Conservation (phyloP, 371 early-diverging fungal species). For the Cladochytrium tenue region DNA sequence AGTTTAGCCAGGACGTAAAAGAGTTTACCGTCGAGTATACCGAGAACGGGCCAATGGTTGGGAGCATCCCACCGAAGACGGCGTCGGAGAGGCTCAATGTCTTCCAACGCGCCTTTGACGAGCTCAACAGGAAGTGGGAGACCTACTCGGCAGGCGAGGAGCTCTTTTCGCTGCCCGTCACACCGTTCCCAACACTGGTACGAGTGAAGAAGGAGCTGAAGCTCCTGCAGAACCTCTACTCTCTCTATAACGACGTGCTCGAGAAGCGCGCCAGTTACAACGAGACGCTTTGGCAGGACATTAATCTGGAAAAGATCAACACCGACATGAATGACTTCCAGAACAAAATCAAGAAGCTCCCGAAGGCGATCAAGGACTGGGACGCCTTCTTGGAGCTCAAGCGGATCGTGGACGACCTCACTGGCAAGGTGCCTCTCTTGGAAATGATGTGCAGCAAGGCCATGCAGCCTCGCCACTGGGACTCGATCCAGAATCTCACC, state of each 20-base stretch:
- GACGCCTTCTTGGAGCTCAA: constrained; percentile 62
- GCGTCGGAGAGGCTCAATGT: constrained; percentile 63
- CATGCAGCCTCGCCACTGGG: constrained; percentile 63
- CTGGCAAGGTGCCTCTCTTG: constrained; percentile 54
- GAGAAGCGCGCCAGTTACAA: constrained; percentile 54
- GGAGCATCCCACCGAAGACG: constrained; percentile 61
- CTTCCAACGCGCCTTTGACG: constrained; percentile 64
- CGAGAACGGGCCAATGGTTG: constrained; percentile 65
- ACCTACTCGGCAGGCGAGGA: constrained; percentile 66
- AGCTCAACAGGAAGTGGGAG: constrained; percentile 67
- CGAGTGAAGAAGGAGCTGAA: constrained; percentile 64
- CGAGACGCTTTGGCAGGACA: constrained; percentile 61
- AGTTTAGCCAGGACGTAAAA: constrained; percentile 58
- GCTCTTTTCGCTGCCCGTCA: constrained; percentile 60
- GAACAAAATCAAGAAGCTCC: constrained; percentile 64
- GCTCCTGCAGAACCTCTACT: constrained; percentile 62
- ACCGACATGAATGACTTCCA: constrained; percentile 63
- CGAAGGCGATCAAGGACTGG: constrained; percentile 67
- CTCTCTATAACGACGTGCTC: constrained; percentile 63
- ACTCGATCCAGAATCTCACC: constrained; percentile 49
- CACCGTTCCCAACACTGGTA: constrained; percentile 60
- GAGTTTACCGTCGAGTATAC: constrained; percentile 61
- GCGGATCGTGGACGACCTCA: constrained; percentile 57
- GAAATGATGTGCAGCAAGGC: constrained; percentile 64
- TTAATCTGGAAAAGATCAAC: constrained; percentile 56